Conservation (phyloP, 176 grass and related monocot genomes). For the Chrysopogon serrulatus region DNA sequence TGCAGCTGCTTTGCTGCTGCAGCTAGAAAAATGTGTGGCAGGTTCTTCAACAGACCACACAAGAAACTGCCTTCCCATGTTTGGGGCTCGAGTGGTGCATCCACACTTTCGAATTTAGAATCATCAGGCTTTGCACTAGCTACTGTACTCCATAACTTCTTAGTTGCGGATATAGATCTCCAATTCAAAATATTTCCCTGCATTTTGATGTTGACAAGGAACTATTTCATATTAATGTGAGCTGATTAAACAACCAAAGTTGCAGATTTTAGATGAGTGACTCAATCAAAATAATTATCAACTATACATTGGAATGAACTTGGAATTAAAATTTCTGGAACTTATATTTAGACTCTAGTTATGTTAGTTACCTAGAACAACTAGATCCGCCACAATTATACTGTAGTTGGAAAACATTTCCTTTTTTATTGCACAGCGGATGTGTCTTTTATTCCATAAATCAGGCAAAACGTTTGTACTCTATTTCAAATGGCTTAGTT, state of each 20-base stretch:
- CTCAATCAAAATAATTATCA: neutral
- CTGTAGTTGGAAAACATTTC: neutral
- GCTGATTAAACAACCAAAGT: neutral
- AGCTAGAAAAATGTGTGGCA: constrained; percentile 47
- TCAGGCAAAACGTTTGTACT: neutral
- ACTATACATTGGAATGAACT: neutral
- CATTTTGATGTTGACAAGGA: constrained; percentile 9
- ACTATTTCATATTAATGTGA: neutral
- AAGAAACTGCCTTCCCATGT: constrained; percentile 56
- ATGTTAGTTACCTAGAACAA: neutral
- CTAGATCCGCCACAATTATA: neutral
- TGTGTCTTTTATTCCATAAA: neutral
- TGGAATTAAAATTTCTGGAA: neutral
- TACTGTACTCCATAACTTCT: constrained; percentile 23
- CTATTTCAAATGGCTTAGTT: neutral
- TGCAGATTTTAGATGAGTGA: neutral
- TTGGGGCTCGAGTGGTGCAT: constrained; percentile 61
- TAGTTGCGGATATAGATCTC: constrained; percentile 21
- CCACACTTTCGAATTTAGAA: constrained; percentile 44
- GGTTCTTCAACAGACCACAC: constrained; percentile 58
- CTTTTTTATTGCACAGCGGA: neutral
- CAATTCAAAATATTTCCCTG: constrained; percentile 28
- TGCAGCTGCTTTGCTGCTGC: constrained; percentile 50
- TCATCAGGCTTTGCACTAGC: constrained; percentile 39
- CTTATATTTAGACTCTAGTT: neutral